Conservation (phyloP, 163 green algal species). For the Scenedesmus sp. region DNA sequence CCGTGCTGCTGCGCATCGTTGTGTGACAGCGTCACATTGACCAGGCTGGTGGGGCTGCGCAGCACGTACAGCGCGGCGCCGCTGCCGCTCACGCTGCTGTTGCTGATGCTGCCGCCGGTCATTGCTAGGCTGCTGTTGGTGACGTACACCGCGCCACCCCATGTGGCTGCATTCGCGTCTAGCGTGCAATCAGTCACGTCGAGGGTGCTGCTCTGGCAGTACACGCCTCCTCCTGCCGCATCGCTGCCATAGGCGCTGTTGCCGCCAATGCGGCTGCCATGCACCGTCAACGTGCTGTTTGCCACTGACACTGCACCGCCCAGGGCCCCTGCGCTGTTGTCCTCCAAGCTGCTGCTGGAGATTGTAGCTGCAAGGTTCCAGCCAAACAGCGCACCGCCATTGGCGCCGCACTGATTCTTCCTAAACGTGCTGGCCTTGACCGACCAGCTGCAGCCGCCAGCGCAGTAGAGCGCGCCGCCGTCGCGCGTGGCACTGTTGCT, state of each 20-base stretch:
- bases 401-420: slow-evolving; percentile 38
- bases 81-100: slow-evolving; percentile 25
- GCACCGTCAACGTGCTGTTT: slow-evolving; percentile 44
- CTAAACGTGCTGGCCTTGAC: slow-evolving; percentile 20
- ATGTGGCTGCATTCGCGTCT: slow-evolving; percentile 19
- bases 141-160: slow-evolving; percentile 46
- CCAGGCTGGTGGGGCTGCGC: background rate
- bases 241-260: slow-evolving; percentile 47
- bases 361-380: slow-evolving; percentile 40
- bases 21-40: slow-evolving; percentile 2
- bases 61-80: slow-evolving; percentile 47
- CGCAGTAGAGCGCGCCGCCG: slow-evolving; percentile 52
- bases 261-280: slow-evolving; percentile 10
- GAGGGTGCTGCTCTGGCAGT: slow-evolving; percentile 36
- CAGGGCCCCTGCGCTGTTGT: slow-evolving; percentile 37
- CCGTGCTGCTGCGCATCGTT: slow-evolving; percentile 48
- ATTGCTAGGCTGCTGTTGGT: slow-evolving; percentile 45
- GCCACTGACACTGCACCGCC: slow-evolving; percentile 45
- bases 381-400: slow-evolving; percentile 51
- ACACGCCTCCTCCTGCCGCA: slow-evolving; percentile 48
- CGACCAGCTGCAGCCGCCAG: slow-evolving; percentile 33
- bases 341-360: slow-evolving; percentile 11
- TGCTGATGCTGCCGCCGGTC: slow-evolving; percentile 12
- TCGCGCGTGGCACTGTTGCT: slow-evolving; percentile 40
- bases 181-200: slow-evolving; percentile 19